phyloP scores from a whole-genome alignment of 495 filamentous ascomycete genomes.

The Niebla homalea region DNA sequence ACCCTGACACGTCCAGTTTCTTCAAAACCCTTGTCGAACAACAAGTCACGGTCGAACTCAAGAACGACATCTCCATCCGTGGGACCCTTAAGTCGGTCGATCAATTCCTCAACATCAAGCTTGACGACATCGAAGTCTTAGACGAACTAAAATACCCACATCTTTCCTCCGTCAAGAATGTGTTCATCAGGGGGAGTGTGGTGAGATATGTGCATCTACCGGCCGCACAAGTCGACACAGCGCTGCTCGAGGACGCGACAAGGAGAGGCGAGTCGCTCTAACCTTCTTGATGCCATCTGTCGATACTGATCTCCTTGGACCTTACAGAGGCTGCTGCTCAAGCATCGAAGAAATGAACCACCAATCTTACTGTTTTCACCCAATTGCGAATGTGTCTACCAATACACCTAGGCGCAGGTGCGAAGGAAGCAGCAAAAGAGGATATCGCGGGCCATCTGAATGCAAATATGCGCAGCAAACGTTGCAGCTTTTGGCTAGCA shows the following conservation, averaged over 20 bases:
- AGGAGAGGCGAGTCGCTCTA: slow-evolving; percentile 53
- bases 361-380: too few species aligned
- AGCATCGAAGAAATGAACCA: slow-evolving; percentile 25
- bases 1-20: slow-evolving; percentile 48
- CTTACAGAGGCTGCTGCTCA: slow-evolving; percentile 39
- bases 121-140: slow-evolving; percentile 82
- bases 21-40: slow-evolving; percentile 99
- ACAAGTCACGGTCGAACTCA: slow-evolving; percentile 91
- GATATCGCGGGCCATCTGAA: too few species aligned
- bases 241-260: slow-evolving; percentile 88
- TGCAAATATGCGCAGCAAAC: too few species aligned
- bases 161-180: slow-evolving; percentile 88
- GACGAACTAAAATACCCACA: slow-evolving; percentile 91
- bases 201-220: slow-evolving; percentile 93
- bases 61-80: slow-evolving; percentile 94
- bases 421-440: too few species aligned
- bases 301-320: neutral
- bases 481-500: too few species aligned
- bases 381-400: too few species aligned
- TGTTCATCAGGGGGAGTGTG: slow-evolving; percentile 94
- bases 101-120: slow-evolving; percentile 97
- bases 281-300: neutral
- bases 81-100: slow-evolving; percentile 93
- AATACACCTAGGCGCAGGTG: too few species aligned
- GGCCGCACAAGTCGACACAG: slow-evolving; percentile 73